These are phyloP conservation scores for Elsinoe australis DNA, from an alignment of 2,329 filamentous ascomycete species.

Conservation along the genomic window DNA sequence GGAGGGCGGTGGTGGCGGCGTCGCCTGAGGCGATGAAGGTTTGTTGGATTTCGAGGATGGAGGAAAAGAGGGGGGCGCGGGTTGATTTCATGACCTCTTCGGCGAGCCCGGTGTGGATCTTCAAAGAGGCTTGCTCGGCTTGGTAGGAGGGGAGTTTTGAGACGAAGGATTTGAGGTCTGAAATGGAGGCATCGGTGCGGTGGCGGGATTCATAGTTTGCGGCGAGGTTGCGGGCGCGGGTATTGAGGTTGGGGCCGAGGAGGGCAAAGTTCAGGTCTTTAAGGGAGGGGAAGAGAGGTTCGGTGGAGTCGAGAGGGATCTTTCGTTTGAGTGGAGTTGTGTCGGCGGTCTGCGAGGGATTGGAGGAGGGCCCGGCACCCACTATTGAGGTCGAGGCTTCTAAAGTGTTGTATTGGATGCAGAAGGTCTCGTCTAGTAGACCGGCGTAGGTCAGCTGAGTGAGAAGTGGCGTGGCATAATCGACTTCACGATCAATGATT, in stretches of 20 bases:
- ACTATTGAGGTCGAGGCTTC: constrained; percentile 89
- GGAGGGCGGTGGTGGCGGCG: constrained; percentile 62
- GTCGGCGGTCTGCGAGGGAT: constrained; percentile 21
- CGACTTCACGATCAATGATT: constrained; percentile 89
- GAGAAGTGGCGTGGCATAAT: constrained; percentile 83
- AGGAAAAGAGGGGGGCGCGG: constrained; percentile 78
- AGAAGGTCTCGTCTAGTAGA: constrained; percentile 85
- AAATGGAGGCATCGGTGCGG: constrained; percentile 69
- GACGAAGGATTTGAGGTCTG: constrained; percentile 92
- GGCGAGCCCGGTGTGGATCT: constrained; percentile 81
- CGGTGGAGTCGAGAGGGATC: constrained; percentile 78
- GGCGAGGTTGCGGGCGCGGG: constrained; percentile 77
- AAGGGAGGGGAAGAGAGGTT: constrained; percentile 79
- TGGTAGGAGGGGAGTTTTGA: constrained; percentile 85
- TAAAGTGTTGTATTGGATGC: constrained; percentile 84
- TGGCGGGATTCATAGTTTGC: constrained; percentile 85
- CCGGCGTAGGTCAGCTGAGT: constrained; percentile 97
- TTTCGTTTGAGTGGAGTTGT: constrained; percentile 60
- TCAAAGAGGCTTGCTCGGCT: constrained; percentile 85
- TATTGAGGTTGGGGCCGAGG: constrained; percentile 80
- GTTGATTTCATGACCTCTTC: constrained; percentile 96
- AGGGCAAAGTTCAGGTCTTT: constrained; percentile 93
- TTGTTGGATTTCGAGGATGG: constrained; percentile 86
- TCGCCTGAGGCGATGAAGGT: constrained; percentile 88
- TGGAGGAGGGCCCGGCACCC: constrained; percentile 50